phyloP scores from a whole-genome alignment of 2,329 filamentous ascomycete genomes.

The Colletotrichum sp. region DNA sequence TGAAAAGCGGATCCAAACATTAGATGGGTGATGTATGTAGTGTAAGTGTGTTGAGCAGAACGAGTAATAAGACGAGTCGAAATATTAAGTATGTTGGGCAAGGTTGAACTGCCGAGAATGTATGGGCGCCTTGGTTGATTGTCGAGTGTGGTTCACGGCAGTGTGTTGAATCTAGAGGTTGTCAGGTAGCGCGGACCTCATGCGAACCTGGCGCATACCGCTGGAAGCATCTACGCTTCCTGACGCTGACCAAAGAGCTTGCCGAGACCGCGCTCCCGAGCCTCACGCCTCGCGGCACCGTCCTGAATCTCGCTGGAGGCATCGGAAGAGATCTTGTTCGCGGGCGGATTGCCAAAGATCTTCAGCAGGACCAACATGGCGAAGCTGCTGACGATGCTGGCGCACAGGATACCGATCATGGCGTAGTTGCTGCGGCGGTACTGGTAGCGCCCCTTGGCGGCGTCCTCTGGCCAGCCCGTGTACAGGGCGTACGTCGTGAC shows the following conservation, averaged over 20 bases:
- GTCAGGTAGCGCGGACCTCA: constrained; percentile 24
- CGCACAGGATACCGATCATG: constrained; percentile 84
- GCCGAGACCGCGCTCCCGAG: constrained; percentile 62
- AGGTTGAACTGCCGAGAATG: constrained; percentile 42
- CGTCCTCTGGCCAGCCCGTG: constrained; percentile 83
- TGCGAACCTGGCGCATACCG: constrained; percentile 20
- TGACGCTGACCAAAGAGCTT: constrained; percentile 37
- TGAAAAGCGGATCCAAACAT: constrained; percentile 32
- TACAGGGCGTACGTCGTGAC: constrained; percentile 90
- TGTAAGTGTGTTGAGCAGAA: constrained; percentile 1
- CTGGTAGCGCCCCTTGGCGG: constrained; percentile 68
- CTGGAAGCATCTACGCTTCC: constrained; percentile 24
- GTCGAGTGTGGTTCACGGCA: background rate
- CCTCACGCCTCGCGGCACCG: constrained; percentile 65
- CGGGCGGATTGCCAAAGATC: constrained; percentile 59
- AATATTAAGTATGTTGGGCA: constrained; percentile 14
- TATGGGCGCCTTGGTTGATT: background rate
- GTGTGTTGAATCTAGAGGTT: background rate
- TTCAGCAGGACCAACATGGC: constrained; percentile 72
- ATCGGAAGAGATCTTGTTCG: constrained; percentile 47
- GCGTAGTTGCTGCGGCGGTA: constrained; percentile 85
- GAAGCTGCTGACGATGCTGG: constrained; percentile 76
- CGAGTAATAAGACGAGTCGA: constrained; percentile 5
- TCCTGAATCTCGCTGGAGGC: constrained; percentile 57
- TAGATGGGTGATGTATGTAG: constrained; percentile 21